Base-by-base conservation (phyloP, 129 eudicot genomes). In the Scalesia atractyloides region DNA sequence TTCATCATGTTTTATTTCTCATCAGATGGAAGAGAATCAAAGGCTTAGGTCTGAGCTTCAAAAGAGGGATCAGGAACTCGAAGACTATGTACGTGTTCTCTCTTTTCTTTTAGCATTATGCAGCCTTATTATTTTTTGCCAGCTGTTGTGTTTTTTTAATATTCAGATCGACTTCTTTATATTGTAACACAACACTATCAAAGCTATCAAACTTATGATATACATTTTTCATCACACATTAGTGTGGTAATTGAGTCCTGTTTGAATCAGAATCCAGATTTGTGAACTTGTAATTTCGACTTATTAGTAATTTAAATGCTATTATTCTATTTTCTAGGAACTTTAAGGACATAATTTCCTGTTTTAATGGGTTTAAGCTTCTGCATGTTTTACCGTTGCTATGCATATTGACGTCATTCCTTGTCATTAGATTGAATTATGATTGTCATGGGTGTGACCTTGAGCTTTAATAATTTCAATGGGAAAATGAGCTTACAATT, bases 11-110 rank as follows among this genome's bases (percentile, higher is more conserved):
- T 66, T 53, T 77, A 37, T 49, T 15, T 68, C 10, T 78, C 78
- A 14, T 53, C 81, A 92, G 94, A 91, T 84, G 53, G 96, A 92
- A 58, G 97, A 92, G 88, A 92, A 92, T 75, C 78, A 82, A 72
- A 82, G 91, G 34, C 80, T 92, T 80, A 86, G 86, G 73, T 73
- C 79, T 76, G 96, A 92, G 78, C 96, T 92, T 79, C 89, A 80
- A 73, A 85, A 79, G 59, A 88, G 72, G 71, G 76, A 41, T 75
- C 84, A 82, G 76, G 91, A 92, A 73, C 89, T 92, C 58, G 89
- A 88, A 69, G 77, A 81, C 82, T 80, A 84, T 81, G 97, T 92
- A 85, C 82, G 70, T 77, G 2, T 47, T 41, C 60, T 64, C 57
- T 68, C 48, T 39, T 52, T 65, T 56, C 17, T 13, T 60, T 14